Evolutionary conservation across 2,329 filamentous ascomycete genomes (phyloP), one percentile per base, ranked within the genome.

Genomic region (Aspergillus japonicus): DNA sequence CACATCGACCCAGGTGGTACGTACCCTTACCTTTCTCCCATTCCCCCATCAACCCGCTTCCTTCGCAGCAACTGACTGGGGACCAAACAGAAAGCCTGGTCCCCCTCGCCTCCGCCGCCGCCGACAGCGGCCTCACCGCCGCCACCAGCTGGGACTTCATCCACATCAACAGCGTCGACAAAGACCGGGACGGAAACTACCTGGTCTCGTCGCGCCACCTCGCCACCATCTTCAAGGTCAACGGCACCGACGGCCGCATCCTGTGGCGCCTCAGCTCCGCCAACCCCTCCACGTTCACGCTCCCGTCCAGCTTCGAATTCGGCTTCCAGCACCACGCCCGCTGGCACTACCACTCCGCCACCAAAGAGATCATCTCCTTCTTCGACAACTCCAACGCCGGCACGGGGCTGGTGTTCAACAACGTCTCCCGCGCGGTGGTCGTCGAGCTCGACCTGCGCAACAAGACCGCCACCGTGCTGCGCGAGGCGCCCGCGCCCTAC

Each of bases 341-440:
- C 10, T 83, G 79, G 65, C 69, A 82, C 21, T 73, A 73, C 11
- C 76, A 80, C 58, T 33, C 53, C 5, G 8, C n/a, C 76, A 81
- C 51, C 2, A 77, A 82, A 54, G 83, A 83, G 10, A 68, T 81
- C 7, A 76, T 86, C 58, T 82, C 81, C 5, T 74, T 86, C 54
- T 86, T 81, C 64, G 82, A 85, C 64, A 85, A 86, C 69, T 78
- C 77, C 19, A 81, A 78, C 7, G 78, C 83, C 59, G 79, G 69
- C 73, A 75, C 8, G 61, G 39, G 39, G 5, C 66, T 31, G 66
- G 74, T 57, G 67, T 75, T 19, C 72, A 75, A 80, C 61, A 75
- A 77, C 1, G 72, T 80, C 47, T 80, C 78, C 0, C 73, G 79
- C 19, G 80, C 79, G 2, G 73, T 80, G 69, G 77, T 80, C 63